Evolutionary conservation across 306 rosid genomes (phyloP).

Genomic region (Vigna reflexopilosa): DNA sequence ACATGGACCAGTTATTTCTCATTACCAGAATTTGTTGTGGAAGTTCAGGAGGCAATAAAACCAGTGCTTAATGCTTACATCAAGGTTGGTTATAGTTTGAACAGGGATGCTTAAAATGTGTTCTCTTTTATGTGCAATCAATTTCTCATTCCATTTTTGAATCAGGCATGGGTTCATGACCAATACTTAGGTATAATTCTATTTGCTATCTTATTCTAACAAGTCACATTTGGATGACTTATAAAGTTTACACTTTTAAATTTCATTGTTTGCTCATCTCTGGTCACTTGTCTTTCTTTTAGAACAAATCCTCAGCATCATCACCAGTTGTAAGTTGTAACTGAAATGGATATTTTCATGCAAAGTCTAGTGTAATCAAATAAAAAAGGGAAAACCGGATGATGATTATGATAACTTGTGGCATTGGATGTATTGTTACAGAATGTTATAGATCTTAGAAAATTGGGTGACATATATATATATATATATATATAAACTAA

Average conservation of each 20-base stretch:
- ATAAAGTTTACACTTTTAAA: background rate
- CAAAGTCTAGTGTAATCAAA: background rate
- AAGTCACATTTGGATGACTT: background rate
- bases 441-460: too few species aligned
- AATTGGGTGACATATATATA: too few species aligned
- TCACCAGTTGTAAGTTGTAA: background rate
- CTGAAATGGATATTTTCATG: slow-evolving; percentile 3
- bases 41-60: slow-evolving; percentile 86
- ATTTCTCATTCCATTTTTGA: background rate
- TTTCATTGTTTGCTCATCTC: slow-evolving; percentile 9
- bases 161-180: slow-evolving; percentile 6
- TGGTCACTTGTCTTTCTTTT: background rate
- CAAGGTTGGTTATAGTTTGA: slow-evolving; percentile 59
- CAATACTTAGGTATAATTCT: background rate
- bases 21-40: slow-evolving; percentile 79
- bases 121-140: background rate
- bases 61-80: slow-evolving; percentile 91
- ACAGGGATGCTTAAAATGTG: slow-evolving; percentile 23
- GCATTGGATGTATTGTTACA: too few species aligned
- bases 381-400: slow-evolving; percentile 2
- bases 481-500: too few species aligned
- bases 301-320: slow-evolving; percentile 7
- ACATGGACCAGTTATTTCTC: slow-evolving; percentile 69
- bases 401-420: slow-evolving; percentile 2
- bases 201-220: slow-evolving; percentile 19